A percentile compares a stretch with the other conserved stretches of the same genome.
Conservation (phyloP, 805 yeast species). For the Torulaspora indica region DNA sequence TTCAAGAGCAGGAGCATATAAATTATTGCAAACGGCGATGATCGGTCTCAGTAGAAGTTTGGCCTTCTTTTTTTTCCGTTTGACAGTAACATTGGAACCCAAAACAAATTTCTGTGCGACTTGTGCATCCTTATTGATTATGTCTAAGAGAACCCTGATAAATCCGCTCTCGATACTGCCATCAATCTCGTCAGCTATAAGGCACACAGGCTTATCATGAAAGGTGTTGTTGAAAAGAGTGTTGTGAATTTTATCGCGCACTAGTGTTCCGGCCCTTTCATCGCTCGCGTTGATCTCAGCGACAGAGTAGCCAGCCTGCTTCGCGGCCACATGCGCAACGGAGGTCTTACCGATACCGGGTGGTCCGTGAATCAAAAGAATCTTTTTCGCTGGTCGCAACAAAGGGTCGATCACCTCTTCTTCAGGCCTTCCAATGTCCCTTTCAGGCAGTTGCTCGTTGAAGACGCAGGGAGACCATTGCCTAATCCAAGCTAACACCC, state of each 20-base stretch:
- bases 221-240: constrained; percentile 64
- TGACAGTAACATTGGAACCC: constrained; percentile 16
- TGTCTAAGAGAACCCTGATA: constrained; percentile 51
- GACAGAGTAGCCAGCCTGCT: constrained; percentile 72
- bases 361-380: constrained; percentile 81
- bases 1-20: constrained; percentile 70
- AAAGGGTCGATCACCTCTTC: constrained; percentile 42
- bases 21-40: constrained; percentile 86
- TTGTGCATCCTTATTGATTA: constrained; percentile 53
- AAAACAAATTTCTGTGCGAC: constrained; percentile 40
- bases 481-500: constrained; percentile 56
- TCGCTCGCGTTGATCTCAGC: constrained; percentile 86
- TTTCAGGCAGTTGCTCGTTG: constrained; percentile 40
- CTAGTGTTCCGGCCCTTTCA: constrained; percentile 58
- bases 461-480: constrained; percentile 62
- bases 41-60: constrained; percentile 70
- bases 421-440: constrained; percentile 8
- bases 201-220: constrained; percentile 69
- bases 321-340: constrained; percentile 77
- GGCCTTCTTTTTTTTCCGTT: constrained; percentile 36
- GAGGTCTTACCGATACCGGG: constrained; percentile 94
- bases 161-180: constrained; percentile 66
- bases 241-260: constrained; percentile 52
- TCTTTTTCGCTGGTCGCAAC: constrained; percentile 55
- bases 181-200: constrained; percentile 88